These are phyloP conservation scores for Sclerotinia sclerotiorum DNA, from an alignment of 2,329 filamentous ascomycete species.

Conservation along the genomic window DNA sequence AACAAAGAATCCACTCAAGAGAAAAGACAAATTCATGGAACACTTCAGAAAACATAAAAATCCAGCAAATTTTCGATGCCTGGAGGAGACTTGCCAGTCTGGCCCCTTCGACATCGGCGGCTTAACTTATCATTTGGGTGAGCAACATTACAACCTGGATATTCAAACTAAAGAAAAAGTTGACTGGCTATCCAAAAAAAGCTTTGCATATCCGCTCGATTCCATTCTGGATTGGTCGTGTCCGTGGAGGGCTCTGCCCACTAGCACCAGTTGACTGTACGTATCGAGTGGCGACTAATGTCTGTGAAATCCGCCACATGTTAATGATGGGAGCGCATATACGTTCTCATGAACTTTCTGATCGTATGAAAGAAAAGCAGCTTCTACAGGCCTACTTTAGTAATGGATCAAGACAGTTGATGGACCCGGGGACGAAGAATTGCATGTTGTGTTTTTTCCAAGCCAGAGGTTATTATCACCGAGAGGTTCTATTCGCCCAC, in stretches of 20 bases:
- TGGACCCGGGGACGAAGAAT: fast-evolving
- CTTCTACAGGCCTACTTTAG: fast-evolving
- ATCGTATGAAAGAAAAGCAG: too few relatives aligned
- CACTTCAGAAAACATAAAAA: neutral
- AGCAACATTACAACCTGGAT: fast-evolving
- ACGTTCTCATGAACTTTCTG: neutral
- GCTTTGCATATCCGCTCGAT: fast-evolving
- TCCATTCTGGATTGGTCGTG: neutral
- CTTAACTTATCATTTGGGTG: neutral
- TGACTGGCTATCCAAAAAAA: fast-evolving
- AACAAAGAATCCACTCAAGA: neutral
- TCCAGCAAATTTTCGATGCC: neutral
- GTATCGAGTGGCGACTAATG: neutral
- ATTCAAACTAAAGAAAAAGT: neutral
- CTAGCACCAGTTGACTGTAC: neutral
- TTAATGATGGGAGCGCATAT: neutral
- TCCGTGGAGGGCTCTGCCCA: neutral
- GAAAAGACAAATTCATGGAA: neutral
- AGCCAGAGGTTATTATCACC: neutral
- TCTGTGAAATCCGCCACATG: fast-evolving
- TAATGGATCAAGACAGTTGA: fast-evolving
- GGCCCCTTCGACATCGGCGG: neutral
- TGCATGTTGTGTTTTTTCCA: neutral
- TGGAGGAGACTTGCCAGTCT: neutral
- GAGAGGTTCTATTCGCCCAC: neutral